Evolutionary conservation across 495 filamentous ascomycete genomes (phyloP).

Genomic region (Aspergillus steynii): DNA sequence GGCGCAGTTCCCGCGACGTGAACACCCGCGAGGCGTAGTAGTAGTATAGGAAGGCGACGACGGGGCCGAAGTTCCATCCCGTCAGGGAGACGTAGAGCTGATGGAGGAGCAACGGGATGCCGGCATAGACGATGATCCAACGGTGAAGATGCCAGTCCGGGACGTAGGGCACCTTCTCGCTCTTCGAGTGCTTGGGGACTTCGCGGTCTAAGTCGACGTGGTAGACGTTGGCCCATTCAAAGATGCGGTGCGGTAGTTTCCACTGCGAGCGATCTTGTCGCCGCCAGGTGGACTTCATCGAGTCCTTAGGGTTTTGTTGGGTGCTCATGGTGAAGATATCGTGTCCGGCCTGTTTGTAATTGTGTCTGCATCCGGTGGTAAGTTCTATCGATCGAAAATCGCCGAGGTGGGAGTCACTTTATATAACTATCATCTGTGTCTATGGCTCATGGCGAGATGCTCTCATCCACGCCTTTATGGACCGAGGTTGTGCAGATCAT

Average conservation of each 20-base stretch:
- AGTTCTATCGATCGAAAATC: no score
- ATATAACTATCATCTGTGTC: not conserved
- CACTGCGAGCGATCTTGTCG: slow-evolving; percentile 23
- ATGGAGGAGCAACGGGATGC: slow-evolving; percentile 26
- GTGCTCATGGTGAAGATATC: slow-evolving; percentile 1
- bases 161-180: slow-evolving; percentile 30
- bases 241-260: slow-evolving; percentile 22
- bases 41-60: slow-evolving; percentile 27
- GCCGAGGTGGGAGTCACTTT: not conserved
- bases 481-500: not conserved
- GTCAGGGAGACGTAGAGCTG: slow-evolving; percentile 23
- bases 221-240: slow-evolving; percentile 25
- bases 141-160: slow-evolving; percentile 22
- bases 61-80: slow-evolving; percentile 14
- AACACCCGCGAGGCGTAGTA: slow-evolving; percentile 12
- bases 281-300: slow-evolving; percentile 41
- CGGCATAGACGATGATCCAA: slow-evolving; percentile 25
- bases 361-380: not conserved
- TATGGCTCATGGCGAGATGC: no score
- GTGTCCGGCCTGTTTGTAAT: not conserved
- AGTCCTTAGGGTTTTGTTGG: slow-evolving; percentile 28
- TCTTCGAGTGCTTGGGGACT: slow-evolving; percentile 27
- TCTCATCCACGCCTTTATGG: not conserved
- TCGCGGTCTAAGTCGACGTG: slow-evolving; percentile 23
- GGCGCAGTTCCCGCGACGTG: slow-evolving; percentile 20